phyloP scores from a whole-genome alignment of 768 basidiomycete genomes.

The Hysterangium stoloniferum region DNA sequence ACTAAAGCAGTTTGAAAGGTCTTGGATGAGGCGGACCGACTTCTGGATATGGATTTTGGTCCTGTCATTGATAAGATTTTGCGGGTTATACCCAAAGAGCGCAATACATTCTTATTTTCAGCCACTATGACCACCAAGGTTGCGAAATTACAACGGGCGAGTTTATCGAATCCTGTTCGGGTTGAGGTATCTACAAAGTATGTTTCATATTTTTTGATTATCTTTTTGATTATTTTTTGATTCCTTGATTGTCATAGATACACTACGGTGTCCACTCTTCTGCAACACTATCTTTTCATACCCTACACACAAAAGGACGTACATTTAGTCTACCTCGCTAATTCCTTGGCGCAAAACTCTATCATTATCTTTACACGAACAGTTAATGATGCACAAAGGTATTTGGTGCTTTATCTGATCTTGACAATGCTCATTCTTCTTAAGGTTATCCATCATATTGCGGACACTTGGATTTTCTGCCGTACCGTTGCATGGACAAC shows the following conservation, averaged over 20 bases:
- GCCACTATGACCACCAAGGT: conserved; percentile 99
- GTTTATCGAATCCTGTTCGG: conserved; percentile 85
- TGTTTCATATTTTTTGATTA: conserved; percentile 21
- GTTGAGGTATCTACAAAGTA: conserved; percentile 93
- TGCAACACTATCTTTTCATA: conserved; percentile 94
- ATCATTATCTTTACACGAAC: conserved; percentile 97
- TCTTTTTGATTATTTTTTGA: not conserved
- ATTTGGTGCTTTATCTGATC: not conserved
- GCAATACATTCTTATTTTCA: conserved; percentile 93
- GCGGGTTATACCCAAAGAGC: conserved; percentile 88
- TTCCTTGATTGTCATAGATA: conserved; percentile 63
- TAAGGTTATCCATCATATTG: conserved; percentile 78
- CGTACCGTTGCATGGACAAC: conserved; percentile 91
- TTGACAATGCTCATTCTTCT: not conserved
- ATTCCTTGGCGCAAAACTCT: conserved; percentile 83
- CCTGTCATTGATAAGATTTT: conserved; percentile 94
- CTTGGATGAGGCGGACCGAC: conserved; percentile 93
- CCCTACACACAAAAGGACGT: conserved; percentile 90
- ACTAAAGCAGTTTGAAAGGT: conserved; percentile 44
- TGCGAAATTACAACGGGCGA: conserved; percentile 90
- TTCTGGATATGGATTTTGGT: conserved; percentile 95
- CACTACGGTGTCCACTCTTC: conserved; percentile 89
- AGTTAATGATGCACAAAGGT: conserved; percentile 87
- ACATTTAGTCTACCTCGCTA: conserved; percentile 81
- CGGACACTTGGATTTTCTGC: conserved; percentile 90